Evolutionary conservation across 1,284 basidiomycete genomes (phyloP).

Genomic region (Xerocomus cyaneibrunnescens): DNA sequence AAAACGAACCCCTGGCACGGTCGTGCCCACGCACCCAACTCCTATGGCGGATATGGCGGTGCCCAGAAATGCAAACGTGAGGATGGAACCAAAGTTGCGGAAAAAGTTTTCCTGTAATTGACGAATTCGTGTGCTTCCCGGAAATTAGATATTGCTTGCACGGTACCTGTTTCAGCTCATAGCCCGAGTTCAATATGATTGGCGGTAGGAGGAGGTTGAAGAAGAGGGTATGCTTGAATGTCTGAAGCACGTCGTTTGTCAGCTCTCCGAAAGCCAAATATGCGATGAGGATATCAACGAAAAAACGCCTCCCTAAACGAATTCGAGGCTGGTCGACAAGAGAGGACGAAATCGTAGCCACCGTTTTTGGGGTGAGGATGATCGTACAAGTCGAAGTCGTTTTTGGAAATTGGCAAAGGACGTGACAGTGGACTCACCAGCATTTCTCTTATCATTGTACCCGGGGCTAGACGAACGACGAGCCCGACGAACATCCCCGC

Average conservation of each 20-base stretch:
- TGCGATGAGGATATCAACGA: background rate
- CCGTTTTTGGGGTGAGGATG: no score
- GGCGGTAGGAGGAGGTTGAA: constrained; percentile 97
- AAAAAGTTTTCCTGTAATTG: constrained; percentile 88
- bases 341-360: no score
- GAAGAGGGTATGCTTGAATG: constrained; percentile 96
- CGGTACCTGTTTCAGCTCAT: constrained; percentile 92
- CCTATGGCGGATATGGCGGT: constrained; percentile 98
- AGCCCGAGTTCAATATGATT: constrained; percentile 97
- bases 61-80: constrained; percentile 94
- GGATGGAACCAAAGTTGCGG: constrained; percentile 94
- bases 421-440: constrained; percentile 76
- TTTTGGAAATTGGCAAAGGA: background rate
- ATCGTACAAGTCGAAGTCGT: background rate
- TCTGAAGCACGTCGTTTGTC: constrained; percentile 45
- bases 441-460: constrained; percentile 96
- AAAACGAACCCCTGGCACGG: background rate
- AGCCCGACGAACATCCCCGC: constrained; percentile 97
- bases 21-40: constrained; percentile 72
- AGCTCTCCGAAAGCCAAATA: background rate
- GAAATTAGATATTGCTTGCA: background rate
- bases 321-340: background rate
- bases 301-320: background rate
- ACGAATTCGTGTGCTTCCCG: background rate
- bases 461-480: constrained; percentile 87